These are phyloP conservation scores for Pascua guehoae DNA, from an alignment of 1,284 basidiomycete genomes.

Conservation along the genomic window DNA sequence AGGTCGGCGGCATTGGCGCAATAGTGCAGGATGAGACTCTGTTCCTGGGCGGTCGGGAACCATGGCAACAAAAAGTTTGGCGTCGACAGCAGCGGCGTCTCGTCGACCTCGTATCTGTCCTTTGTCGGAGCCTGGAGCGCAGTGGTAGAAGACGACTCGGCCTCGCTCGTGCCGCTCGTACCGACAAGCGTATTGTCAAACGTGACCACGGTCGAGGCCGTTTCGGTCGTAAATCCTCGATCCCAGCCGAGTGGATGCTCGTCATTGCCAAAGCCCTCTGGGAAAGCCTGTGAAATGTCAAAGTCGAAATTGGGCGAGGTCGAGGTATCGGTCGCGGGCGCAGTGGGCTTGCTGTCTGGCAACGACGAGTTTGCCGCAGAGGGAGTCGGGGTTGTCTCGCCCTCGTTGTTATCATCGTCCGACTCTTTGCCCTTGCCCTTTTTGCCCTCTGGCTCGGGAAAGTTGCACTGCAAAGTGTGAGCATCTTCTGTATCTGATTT, in stretches of 20 bases:
- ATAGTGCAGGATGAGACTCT: slow-evolving; percentile 46
- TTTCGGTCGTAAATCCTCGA: slow-evolving; percentile 4
- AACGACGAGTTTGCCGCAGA: background rate
- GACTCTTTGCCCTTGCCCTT: slow-evolving; percentile 11
- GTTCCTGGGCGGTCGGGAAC: slow-evolving; percentile 47
- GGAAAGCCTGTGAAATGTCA: slow-evolving; percentile 10
- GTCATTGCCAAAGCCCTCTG: slow-evolving; percentile 12
- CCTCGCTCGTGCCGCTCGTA: too few relatives aligned
- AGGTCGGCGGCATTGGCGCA: slow-evolving; percentile 48
- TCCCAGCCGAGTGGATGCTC: slow-evolving; percentile 10
- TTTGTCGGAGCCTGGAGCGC: too few relatives aligned
- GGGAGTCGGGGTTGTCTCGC: background rate
- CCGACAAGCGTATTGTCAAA: background rate
- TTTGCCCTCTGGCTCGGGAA: slow-evolving; percentile 26
- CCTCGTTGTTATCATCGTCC: slow-evolving; percentile 8
- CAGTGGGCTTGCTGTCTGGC: background rate
- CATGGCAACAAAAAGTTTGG: slow-evolving; percentile 38
- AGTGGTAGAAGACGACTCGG: too few relatives aligned
- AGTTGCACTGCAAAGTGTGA: slow-evolving; percentile 27
- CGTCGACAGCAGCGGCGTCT: slow-evolving; percentile 4
- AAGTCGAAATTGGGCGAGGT: slow-evolving; percentile 1
- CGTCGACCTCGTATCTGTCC: background rate
- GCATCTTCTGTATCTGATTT: background rate
- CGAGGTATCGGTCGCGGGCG: background rate
- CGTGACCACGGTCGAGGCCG: background rate